These are phyloP conservation scores for Pelargonium citronellum DNA, from an alignment of 441 rosid species.

Conservation along the genomic window DNA sequence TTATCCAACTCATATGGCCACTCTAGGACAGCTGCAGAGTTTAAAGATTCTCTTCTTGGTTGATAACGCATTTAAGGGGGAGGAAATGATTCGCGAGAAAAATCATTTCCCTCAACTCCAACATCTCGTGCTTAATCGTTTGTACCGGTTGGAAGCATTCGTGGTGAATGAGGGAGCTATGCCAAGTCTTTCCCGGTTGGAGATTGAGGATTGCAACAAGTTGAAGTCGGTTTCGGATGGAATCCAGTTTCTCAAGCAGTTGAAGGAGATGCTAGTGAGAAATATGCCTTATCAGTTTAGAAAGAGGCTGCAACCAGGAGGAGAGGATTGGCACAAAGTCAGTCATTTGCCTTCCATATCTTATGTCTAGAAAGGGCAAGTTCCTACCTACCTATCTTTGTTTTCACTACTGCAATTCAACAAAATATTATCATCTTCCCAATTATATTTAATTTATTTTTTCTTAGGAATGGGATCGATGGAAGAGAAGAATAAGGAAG, in stretches of 20 bases:
- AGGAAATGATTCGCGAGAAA: not conserved
- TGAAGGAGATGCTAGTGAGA: not conserved
- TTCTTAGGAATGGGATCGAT: no score
- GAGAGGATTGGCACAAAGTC: not conserved
- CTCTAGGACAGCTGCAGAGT: not conserved
- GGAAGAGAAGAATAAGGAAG: no score
- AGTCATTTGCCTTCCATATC: not conserved
- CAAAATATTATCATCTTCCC: no score
- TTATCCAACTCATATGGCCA: not conserved
- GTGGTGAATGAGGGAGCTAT: not conserved
- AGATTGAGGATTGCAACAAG: no score
- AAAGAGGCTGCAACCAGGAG: not conserved
- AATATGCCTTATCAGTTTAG: not conserved
- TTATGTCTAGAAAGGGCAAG: not conserved
- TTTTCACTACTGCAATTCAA: no score
- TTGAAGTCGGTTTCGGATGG: not conserved
- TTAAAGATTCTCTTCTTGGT: not conserved
- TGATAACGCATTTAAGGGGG: not conserved
- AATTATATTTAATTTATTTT: no score
- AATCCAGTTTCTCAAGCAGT: not conserved
- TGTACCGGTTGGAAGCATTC: not conserved
- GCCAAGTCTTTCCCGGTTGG: not conserved
- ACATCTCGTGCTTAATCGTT: not conserved
- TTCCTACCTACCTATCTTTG: no score
- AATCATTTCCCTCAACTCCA: not conserved